Base-by-base conservation (phyloP, 305 asterid genomes). In the Petunia hybrid region DNA sequence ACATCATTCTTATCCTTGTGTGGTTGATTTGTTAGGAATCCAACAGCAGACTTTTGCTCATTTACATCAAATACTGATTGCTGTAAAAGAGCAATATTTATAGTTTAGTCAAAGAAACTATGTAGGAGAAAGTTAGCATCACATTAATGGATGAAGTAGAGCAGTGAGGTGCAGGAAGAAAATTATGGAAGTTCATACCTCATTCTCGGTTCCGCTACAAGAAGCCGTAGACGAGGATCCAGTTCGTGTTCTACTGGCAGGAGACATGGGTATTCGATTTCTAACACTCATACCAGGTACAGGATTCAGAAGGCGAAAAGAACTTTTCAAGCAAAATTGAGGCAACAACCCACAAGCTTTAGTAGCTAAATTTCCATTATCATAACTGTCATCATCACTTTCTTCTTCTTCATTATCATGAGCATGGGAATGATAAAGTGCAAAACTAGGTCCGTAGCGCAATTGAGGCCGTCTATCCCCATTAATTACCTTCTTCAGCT, bases 371-470 rank as follows among this genome's bases (percentile, higher is more conserved):
- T 81, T 82, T 74, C 80, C 85, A 38, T 53, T 83, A 38, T 83
- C 87, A 80, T 80, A 83, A 88, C 80, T 65, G 13, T 89, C 94
- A 79, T 87, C 93, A 59, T 91, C 92, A 12, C 91, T 85, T 68
- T 90, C 92, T 82, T 83, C 90, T 51, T 79, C 89, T 63, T 83
- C 89, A 69, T 73, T 73, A 6, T 85, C 85, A 35, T 80, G 83
- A 77, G 56, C 79, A 66, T 89, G 86, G 8, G 90, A 80, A 82
- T 89, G 90, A 51, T 89, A 87, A 60, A 84, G 85, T 22, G 91
- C 84, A 83, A 95, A 92, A 82, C 93, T 92, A 76, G 97, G 97
- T 53, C 99, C 99, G 8, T 95, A 95, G 41, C 98, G 87, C 22
- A 95, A 89, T 6, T 84, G 88, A 80, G 94, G 93, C 38, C 8